Base-by-base conservation (phyloP, 2,329 filamentous ascomycete genomes). In the Escovopsis weberi region DNA sequence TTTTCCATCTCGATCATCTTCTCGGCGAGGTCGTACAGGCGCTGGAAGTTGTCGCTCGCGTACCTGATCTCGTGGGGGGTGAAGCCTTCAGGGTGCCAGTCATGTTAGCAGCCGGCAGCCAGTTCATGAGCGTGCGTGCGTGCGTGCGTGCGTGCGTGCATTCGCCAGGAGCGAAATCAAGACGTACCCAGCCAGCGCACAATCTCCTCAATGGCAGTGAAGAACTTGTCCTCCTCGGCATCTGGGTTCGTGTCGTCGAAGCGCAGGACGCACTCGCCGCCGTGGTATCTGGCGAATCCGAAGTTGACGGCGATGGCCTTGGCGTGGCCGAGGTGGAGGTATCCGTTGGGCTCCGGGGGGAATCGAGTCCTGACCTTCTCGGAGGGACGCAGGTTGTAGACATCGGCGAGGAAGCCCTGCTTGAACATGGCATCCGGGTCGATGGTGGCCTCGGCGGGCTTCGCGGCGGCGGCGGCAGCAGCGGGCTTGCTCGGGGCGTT, bases 221-320 rank as follows among this genome's bases (percentile, higher is more conserved):
- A 93, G 62, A 88, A 96, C 45, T 81, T 73, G 62, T 94, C 85
- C 59, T 95, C 84, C 60, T 96, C 91, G 39, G 84, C 85, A 50
- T 88, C 85, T 1, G 91, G 91, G 59, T 96, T 96, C 12, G 91
- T 96, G 55, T 96, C 91, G 59, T 96, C 91, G 10, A 26, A 38
- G 33, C 3, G 33, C 33, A 52, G 56, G 47, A 59, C 55, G 38
- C 56, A 61, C 47, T 80, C 69, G 45, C 89, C 89, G 33, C 82
- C 82, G 58, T 94, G 84, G 56, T 80, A 79, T 55, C 75, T 78
- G 12, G 91, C 89, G 59, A 95, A 96, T 6, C 89, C 89, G 64
- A 96, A 96, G 64, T 96, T 95, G 61, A 96, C 78, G 0, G 86
- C 82, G 59, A 96, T 95, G 19, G 91, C 89, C 67, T 96, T 96